phyloP scores from a whole-genome alignment of 1,139 yeast species.

The Saccharomyces hybrid region DNA sequence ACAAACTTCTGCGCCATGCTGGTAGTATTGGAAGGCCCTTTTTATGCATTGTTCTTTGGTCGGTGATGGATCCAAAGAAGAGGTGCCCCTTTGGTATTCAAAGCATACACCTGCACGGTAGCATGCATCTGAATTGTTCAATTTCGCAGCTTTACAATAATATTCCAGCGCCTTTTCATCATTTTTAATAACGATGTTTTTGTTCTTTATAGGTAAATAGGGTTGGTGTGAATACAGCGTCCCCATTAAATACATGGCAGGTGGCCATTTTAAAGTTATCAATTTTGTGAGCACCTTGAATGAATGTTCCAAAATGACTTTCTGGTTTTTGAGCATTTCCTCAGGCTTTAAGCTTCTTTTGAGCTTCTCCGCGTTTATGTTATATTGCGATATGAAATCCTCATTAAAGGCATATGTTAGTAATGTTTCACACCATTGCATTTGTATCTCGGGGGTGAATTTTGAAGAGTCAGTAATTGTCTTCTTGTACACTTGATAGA shows the following conservation, averaged over 20 bases:
- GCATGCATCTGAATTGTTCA: constrained; percentile 50
- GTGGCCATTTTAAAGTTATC: constrained; percentile 36
- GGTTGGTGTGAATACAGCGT: constrained; percentile 48
- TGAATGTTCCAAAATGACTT: constrained; percentile 49
- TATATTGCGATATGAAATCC: constrained; percentile 36
- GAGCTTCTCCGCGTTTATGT: constrained; percentile 39
- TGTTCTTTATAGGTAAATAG: constrained; percentile 23
- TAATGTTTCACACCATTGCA: constrained; percentile 44
- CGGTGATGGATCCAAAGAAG: constrained; percentile 21
- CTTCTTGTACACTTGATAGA: constrained; percentile 16
- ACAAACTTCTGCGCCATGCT: constrained; percentile 50
- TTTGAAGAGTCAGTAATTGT: constrained; percentile 23
- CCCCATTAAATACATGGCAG: constrained; percentile 54
- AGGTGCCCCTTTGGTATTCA: constrained; percentile 55
- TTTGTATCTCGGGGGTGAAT: constrained; percentile 40
- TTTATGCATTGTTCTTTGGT: constrained; percentile 32
- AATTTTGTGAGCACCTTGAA: constrained; percentile 50
- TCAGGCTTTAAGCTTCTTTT: constrained; percentile 35
- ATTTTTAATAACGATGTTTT: constrained; percentile 46
- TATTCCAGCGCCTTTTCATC: constrained; percentile 52
- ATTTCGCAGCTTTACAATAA: constrained; percentile 50
- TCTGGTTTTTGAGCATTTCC: constrained; percentile 44
- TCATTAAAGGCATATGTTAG: constrained; percentile 40
- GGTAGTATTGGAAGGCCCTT: constrained; percentile 47
- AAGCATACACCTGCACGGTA: constrained; percentile 62